A percentile compares a stretch with the other conserved stretches of the same genome.
Conservation (phyloP, 305 asterid species). For the Fraxinus nigra region DNA sequence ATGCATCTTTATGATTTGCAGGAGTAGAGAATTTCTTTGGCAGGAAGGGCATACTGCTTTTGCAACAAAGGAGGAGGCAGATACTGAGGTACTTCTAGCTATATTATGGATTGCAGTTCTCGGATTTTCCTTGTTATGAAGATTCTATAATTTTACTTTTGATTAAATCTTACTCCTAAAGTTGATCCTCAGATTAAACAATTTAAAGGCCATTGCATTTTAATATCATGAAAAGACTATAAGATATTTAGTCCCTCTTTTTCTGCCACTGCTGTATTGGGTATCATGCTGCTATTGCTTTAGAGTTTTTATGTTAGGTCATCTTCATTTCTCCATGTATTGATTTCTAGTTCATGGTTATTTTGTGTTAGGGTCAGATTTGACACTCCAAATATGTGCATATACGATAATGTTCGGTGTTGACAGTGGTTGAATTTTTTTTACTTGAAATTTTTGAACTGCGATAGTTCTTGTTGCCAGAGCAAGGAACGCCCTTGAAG, state of each 20-base stretch:
- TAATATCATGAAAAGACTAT: background rate
- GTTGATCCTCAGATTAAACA: background rate
- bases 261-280: background rate
- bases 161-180: background rate
- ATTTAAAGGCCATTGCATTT: background rate
- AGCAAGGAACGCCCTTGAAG: background rate
- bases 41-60: constrained; percentile 99
- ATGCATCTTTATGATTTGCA: constrained; percentile 25
- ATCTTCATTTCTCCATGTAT: background rate
- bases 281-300: background rate
- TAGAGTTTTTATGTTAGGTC: background rate
- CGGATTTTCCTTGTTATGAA: background rate
- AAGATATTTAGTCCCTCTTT: background rate
- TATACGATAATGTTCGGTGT: background rate
- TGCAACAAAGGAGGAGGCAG: constrained; percentile 93
- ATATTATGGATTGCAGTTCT: constrained; percentile 3
- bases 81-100: constrained; percentile 58
- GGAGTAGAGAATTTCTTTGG: constrained; percentile 99
- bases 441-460: background rate
- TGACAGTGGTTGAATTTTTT: background rate
- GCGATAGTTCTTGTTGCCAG: background rate
- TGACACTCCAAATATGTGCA: background rate
- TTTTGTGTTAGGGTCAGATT: background rate
- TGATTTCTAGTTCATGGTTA: background rate
- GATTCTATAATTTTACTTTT: background rate